These are phyloP conservation scores for Ambrosiella beaveri DNA, from an alignment of 2,329 filamentous ascomycete genomes.

Conservation along the genomic window DNA sequence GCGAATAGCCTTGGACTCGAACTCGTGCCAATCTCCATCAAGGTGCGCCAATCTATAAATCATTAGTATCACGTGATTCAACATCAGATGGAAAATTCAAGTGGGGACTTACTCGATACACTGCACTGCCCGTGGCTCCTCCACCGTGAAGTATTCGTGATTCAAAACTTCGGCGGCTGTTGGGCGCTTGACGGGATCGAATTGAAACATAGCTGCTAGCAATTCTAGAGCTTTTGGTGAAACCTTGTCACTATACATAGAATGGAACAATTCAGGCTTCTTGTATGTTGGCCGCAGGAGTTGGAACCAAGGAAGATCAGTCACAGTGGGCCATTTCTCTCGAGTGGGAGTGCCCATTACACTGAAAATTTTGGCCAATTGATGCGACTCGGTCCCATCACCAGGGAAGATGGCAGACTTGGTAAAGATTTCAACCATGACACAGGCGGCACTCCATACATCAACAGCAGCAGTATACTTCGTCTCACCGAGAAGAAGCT, in stretches of 20 bases:
- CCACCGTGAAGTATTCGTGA: conserved; percentile 73
- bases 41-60: conserved; percentile 50
- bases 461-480: conserved; percentile 81
- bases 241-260: conserved; percentile 63
- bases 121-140: conserved; percentile 61
- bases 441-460: conserved; percentile 94
- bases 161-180: conserved; percentile 68
- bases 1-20: conserved; percentile 85
- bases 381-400: conserved; percentile 86
- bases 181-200: conserved; percentile 71
- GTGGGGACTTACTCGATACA: conserved; percentile 53
- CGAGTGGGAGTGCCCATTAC: conserved; percentile 76
- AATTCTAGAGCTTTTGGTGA: conserved; percentile 71
- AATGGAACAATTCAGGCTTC: conserved; percentile 57
- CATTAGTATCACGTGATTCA: conserved; percentile 18
- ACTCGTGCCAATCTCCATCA: conserved; percentile 95
- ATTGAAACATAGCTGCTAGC: conserved; percentile 68
- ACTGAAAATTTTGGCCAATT: conserved; percentile 92
- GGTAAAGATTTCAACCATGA: conserved; percentile 92
- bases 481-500: conserved; percentile 79
- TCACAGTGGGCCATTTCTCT: conserved; percentile 70
- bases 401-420: conserved; percentile 87
- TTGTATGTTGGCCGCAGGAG: conserved; percentile 64
- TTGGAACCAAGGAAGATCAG: conserved; percentile 96
- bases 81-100: neutral